Evolutionary conservation across 495 filamentous ascomycete genomes (phyloP), one percentile per base, ranked within the genome.

Genomic region (Aspergillus kassunensis): DNA sequence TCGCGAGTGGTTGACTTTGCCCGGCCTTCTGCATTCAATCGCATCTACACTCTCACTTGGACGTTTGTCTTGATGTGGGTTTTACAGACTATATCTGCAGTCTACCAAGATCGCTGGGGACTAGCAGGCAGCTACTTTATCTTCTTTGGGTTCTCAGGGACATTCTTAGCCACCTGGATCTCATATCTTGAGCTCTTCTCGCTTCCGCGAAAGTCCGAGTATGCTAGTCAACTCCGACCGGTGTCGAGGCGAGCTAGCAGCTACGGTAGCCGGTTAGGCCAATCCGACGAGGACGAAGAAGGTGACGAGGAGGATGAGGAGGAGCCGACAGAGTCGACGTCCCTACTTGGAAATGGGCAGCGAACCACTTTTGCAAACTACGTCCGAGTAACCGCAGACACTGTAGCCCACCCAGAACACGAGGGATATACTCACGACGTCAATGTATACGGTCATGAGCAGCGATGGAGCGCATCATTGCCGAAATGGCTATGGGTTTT

Each of bases 401-500:
- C 56, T 21, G 46, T 54, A 6, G 51, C 62, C 13, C 60, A 74
- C 27, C 60, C 67, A 5, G 58, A 73, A 20, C 47, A 61, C 39
- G 65, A 72, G 6, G 62, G 69, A 10, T 63, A 70, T 29, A 42
- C 66, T 23, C 56, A 73, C 24, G 66, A 72, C 39, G 60, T 66
- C 0, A 71, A 75, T 12, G 76, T 88, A 5, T 95, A 87, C 56
- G 81, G 80, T n/a, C 71, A 79, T 39, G 92, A 98, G 60, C 93
- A 98, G 62, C 60, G 77, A 4, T 97, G 93, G 93, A 92, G 87
- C 54, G 80, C 77, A 20, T 74, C 78, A 18, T 64, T 98, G 33
- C 91, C 90, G 1, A 78, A 77, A 24, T 96, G 86, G 86, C 80
- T 84, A 19, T 98, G 93, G 93, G 64, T 91, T 29, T 56, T 91